Evolutionary conservation across 1,139 yeast genomes (phyloP), one percentile per base, ranked within the genome.

Genomic region (Pichia kudriavzevii): DNA sequence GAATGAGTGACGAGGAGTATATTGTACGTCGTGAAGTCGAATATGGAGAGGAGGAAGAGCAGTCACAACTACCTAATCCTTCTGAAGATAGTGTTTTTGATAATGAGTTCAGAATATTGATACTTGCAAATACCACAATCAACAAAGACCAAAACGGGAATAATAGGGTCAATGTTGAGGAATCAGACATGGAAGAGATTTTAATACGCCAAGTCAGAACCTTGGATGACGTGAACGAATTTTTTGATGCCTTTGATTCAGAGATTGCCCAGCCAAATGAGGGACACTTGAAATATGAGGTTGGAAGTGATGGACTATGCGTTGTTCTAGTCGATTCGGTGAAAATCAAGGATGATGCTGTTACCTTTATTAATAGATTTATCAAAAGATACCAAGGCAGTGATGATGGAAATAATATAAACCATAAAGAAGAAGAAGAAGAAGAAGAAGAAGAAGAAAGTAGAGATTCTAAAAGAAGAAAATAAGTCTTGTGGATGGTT

Each of bases 261-360:
- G 59, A 59, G 22, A 65, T 78, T 17, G 80, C 83, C 22, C 64
- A 72, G 42, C 84, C 83, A 20, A 77, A 78, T 47, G 81, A 77
- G 44, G 78, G 75, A 5, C 72, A 72, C 48, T 71, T 78, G 44
- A 77, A 77, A 50, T 78, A 78, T 49, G 84, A 78, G 47, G 81
- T 77, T 7, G 82, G 82, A 5, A 74, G 80, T 41, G 85, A 78
- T 50, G 85, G 85, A 4, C 57, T 78, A 40, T 79, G 78, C 38
- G 77, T 78, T 26, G 65, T 78, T 27, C 65, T 78, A 22, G 75
- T 75, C 17, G 63, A 60, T 36, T 52, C 52, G 19, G 52, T 51
- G 3, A 36, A 33, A 9, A 36, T 57, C 28, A 52, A 44, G 34
- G 37, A 34, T 10, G 28, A 31, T 18, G 58, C 54, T 26, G 39